These are phyloP conservation scores for Thermomucor indicae-seudaticae DNA, from an alignment of 371 early-diverging fungal genomes.

Conservation along the genomic window DNA sequence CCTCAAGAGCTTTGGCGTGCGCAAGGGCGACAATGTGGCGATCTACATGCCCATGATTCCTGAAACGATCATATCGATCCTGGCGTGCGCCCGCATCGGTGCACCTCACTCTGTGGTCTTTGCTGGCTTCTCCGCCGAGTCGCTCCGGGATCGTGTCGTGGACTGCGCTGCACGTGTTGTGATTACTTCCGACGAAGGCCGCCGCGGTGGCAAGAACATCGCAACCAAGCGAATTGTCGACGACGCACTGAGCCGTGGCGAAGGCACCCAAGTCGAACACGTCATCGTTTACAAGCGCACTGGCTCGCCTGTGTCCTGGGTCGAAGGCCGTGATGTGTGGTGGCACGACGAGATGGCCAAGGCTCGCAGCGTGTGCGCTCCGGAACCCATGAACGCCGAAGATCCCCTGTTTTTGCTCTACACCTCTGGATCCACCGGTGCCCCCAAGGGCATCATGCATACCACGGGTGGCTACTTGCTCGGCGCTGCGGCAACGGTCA, in stretches of 20 bases:
- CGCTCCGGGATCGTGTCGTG: constrained; percentile 80
- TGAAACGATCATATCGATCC: constrained; percentile 85
- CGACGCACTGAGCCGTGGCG: constrained; percentile 65
- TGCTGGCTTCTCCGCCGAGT: constrained; percentile 91
- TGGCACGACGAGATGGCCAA: constrained; percentile 82
- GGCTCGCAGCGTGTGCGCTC: constrained; percentile 77
- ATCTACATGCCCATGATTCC: constrained; percentile 99
- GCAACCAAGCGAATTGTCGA: constrained; percentile 91
- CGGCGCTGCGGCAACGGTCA: constrained; percentile 85
- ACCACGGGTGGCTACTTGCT: constrained; percentile 96
- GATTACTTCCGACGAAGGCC: constrained; percentile 85
- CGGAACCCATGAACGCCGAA: constrained; percentile 83
- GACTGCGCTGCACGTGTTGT: constrained; percentile 79
- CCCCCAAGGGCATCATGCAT: constrained; percentile 94
- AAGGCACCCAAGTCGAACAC: constrained; percentile 65
- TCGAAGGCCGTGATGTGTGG: constrained; percentile 78
- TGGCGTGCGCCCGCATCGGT: constrained; percentile 96
- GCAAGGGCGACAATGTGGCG: constrained; percentile 93
- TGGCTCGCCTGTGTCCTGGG: constrained; percentile 70
- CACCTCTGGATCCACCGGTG: constrained; percentile 96
- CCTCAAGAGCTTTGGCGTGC: constrained; percentile 72
- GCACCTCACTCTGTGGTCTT: constrained; percentile 90
- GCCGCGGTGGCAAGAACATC: constrained; percentile 90
- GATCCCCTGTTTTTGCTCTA: constrained; percentile 97
- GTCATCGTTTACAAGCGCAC: constrained; percentile 90